Base-by-base conservation (phyloP, 2,329 filamentous ascomycete genomes). In the Penicillium sp. region DNA sequence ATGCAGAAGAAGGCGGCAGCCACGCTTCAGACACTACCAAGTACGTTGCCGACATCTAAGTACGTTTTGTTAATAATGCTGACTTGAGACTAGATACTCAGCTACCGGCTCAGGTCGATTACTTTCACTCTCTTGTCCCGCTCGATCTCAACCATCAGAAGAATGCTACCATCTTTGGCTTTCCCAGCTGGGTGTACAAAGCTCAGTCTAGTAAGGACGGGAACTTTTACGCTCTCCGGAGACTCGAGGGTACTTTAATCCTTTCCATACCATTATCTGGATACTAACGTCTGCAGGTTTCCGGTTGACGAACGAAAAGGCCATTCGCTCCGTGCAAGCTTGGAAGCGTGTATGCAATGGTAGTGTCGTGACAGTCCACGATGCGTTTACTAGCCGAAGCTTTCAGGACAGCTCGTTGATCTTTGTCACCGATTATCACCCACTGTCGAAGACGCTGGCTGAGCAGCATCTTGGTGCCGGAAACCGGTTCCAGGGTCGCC, bases 321-420 rank as follows among this genome's bases (percentile, higher is more conserved):
- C 90, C 4, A 94, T 97, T 45, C 80, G 86, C 51, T 82, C 85
- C 1, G 86, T 93, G 48, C 88, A 90, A 60, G 83, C 87, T 10
- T 98, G 93, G 93, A 91, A 90, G 63, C 82, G 86, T 51, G 80
- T 98, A 42, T 79, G 81, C 63, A 91, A 85, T 61, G 85, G 83
- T 49, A 88, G 82, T 57, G 81, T 97, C 17, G 91, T 97, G 28
- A 85, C 84, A 0, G 81, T 95, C 8, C 84, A 95, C 62, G 89
- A 96, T 69, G 88, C 88, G 0, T 98, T 98, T 63, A 98, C 93
- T 0, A 94, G 88, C 12, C 78, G 89, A 53, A 87, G 85, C 24
- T 98, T 98, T 68, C 88, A 88, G 48, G 93, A 97, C 67, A 95
- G 88, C 69, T 97, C 93, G 3, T 78, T 98, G 48, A 85, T 98